Evolutionary conservation across 148 eudicot species (phyloP), one percentile per base, ranked within the genome.

Genomic region (Camellia sinensis): DNA sequence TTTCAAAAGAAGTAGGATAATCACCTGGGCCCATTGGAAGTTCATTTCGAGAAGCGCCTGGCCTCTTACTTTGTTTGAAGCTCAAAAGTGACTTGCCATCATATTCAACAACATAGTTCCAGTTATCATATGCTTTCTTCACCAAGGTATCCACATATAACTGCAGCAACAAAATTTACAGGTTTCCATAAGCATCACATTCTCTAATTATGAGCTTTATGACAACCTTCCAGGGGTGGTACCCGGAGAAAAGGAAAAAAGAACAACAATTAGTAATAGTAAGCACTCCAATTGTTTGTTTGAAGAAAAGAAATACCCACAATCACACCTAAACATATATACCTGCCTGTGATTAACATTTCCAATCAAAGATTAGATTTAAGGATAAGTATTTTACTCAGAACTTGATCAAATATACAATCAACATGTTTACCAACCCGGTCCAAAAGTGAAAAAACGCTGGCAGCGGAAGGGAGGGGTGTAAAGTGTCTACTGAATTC

Each of bases 111-210:
- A 95, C 98, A 82, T 95, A 93, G 78, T 87, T 85, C 98, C 98
- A 95, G 63, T 95, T 93, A 17, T 95, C 98, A 77, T 95, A 95
- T 77, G 98, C 98, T 82, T 93, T 93, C 89, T 91, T 95, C 84
- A 95, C 89, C 78, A 88, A 86, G 21, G 90, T 78, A 85, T 95
- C 98, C 61, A 93, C 95, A 86, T 86, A 91, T 50, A 89, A 89
- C 98, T 95, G 86, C 66, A 86, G 71, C 70, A 67, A 53, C 54
- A 71, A 50, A 75, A 71, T 56, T 61, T 64, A 62, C 21, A 45
- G 43, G 53, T 17, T 43, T 63, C 48, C 67, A 17, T 71, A 29
- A 78, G 19, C 57, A 66, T 40, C 9, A 19, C 15, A 5, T 70
- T 68, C 9, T 17, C 53, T 69, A 44, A 3, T 18, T 15, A 44